phyloP scores from a whole-genome alignment of 495 filamentous ascomycete genomes.

The Xylaria flabelliformis region DNA sequence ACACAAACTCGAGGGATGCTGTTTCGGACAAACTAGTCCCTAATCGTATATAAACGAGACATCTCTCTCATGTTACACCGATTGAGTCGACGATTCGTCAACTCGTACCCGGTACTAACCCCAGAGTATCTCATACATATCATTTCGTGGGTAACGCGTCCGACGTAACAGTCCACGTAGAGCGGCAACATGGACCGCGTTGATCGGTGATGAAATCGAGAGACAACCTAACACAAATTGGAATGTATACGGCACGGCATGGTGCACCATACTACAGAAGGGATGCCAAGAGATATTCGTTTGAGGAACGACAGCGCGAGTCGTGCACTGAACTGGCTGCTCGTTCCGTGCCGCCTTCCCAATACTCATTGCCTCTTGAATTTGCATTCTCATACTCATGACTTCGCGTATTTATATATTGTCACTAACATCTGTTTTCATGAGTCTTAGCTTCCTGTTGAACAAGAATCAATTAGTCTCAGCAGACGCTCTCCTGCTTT shows the following conservation, averaged over 20 bases:
- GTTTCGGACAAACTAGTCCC: not conserved
- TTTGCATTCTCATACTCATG: not conserved
- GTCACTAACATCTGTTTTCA: not conserved
- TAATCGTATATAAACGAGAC: not conserved
- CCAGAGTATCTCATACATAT: not conserved
- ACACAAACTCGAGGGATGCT: constrained; percentile 11
- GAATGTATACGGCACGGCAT: not conserved
- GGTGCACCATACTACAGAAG: not conserved
- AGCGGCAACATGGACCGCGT: not conserved
- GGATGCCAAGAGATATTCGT: not conserved
- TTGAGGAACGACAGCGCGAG: not conserved
- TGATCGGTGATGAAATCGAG: not conserved
- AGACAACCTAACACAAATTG: constrained; percentile 1
- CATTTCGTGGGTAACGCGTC: not conserved
- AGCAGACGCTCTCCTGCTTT: not conserved
- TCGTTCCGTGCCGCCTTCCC: not conserved
- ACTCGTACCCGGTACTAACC: not conserved
- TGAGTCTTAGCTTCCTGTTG: not conserved
- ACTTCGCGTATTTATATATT: not conserved
- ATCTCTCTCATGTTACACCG: not conserved
- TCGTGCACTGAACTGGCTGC: not conserved
- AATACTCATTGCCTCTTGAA: not conserved
- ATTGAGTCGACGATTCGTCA: not conserved
- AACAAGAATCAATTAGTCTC: not conserved
- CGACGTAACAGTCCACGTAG: not conserved